Evolutionary conservation across 345 rosid species (phyloP).

Genomic region (Eucalyptus virginea): DNA sequence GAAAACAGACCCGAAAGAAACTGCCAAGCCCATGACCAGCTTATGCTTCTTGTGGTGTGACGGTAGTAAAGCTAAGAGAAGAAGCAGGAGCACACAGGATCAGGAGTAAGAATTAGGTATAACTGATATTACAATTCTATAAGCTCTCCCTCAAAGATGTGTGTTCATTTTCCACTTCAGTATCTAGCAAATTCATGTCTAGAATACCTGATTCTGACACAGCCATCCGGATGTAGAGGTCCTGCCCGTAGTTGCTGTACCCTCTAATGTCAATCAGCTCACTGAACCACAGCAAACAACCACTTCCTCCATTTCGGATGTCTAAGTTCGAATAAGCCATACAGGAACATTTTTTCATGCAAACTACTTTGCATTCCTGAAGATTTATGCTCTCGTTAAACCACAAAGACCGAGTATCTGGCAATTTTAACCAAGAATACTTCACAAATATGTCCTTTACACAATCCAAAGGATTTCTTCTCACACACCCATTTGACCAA

Average conservation of each 20-base stretch:
- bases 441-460: constrained; percentile 14
- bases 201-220: background rate
- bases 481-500: constrained; percentile 32
- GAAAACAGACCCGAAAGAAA: background rate
- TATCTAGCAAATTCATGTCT: no score
- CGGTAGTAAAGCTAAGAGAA: background rate
- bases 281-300: background rate
- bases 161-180: background rate
- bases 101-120: background rate
- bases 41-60: background rate
- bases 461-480: constrained; percentile 17
- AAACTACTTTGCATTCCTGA: constrained; percentile 13
- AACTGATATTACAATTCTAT: background rate
- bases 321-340: constrained; percentile 28
- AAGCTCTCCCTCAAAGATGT: background rate
- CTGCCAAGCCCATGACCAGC: background rate
- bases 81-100: background rate
- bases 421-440: constrained; percentile 18
- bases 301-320: constrained; percentile 19
- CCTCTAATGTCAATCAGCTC: background rate
- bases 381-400: constrained; percentile 7
- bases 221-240: background rate
- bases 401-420: constrained; percentile 16
- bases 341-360: constrained; percentile 37
- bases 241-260: background rate